phyloP scores from a whole-genome alignment of 2,329 filamentous ascomycete species.

The Claviceps sp. region DNA sequence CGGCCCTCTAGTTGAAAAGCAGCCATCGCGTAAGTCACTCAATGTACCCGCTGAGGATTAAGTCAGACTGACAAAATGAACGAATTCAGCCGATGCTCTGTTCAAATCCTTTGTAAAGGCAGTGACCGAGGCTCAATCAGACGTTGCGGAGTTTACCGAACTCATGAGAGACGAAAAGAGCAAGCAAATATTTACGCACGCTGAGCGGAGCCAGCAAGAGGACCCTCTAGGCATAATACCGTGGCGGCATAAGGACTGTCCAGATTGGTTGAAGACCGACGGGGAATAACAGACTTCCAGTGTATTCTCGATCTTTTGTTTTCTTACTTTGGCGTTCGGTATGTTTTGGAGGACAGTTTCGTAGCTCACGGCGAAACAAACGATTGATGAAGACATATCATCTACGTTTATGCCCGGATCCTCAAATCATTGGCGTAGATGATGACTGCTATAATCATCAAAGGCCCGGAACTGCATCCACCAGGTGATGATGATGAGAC shows the following conservation, averaged over 20 bases:
- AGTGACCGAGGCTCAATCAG: slow-evolving; percentile 31
- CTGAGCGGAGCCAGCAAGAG: slow-evolving; percentile 36
- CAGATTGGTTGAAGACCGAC: slow-evolving; percentile 38
- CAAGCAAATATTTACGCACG: slow-evolving; percentile 37
- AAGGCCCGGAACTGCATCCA: not conserved
- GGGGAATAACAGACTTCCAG: slow-evolving; percentile 9
- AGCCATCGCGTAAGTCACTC: slow-evolving; percentile 34
- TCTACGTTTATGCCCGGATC: not conserved
- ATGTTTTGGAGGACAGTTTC: not conserved
- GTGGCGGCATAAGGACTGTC: slow-evolving; percentile 46
- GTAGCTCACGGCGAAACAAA: not conserved
- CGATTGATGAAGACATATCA: not conserved
- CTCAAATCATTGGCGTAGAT: not conserved
- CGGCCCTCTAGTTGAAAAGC: slow-evolving; percentile 35
- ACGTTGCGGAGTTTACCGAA: slow-evolving; percentile 38
- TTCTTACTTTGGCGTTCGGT: not conserved
- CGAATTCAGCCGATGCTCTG: slow-evolving; percentile 32
- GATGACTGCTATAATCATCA: not conserved
- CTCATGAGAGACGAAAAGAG: slow-evolving; percentile 33
- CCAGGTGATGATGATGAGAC: not conserved
- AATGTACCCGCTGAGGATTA: not conserved
- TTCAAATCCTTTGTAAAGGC: slow-evolving; percentile 35
- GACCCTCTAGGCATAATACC: slow-evolving; percentile 44
- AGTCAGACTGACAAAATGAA: slow-evolving; percentile 2
- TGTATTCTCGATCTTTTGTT: not conserved